Conservation (phyloP, 768 basidiomycete genomes). For the Strobilomyces dryophilus region DNA sequence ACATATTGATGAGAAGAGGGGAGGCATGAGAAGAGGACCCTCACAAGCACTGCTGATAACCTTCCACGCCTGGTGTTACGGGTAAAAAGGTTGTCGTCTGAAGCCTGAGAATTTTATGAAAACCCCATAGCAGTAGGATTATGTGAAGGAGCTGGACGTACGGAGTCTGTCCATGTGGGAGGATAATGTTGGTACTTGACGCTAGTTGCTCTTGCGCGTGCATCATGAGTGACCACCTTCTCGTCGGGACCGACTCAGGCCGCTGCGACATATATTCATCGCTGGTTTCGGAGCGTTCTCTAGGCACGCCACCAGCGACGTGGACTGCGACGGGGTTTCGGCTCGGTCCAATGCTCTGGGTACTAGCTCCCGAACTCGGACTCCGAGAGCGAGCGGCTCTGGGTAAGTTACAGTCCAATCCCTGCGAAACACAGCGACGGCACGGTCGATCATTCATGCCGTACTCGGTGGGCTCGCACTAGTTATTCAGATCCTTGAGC, state of each 20-base stretch:
- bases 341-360: slow-evolving; percentile 8
- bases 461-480: slow-evolving; percentile 20
- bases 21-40: background rate
- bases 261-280: slow-evolving; percentile 7
- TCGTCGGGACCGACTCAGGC: slow-evolving; percentile 2
- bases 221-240: slow-evolving; percentile 1
- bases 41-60: slow-evolving; percentile 14
- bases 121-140: background rate
- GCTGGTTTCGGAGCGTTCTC: slow-evolving; percentile 3
- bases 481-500: slow-evolving; percentile 2
- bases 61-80: background rate
- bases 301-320: slow-evolving; percentile 4
- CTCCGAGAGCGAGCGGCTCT: slow-evolving; percentile 20
- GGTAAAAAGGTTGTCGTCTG: background rate
- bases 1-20: background rate
- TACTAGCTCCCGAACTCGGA: slow-evolving; percentile 10
- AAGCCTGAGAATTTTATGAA: slow-evolving; percentile 5
- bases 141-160: slow-evolving; percentile 7
- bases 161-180: slow-evolving; percentile 2
- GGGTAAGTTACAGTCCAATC: slow-evolving; percentile 11
- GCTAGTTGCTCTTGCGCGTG: slow-evolving; percentile 5
- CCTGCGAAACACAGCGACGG: slow-evolving; percentile 16
- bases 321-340: slow-evolving; percentile 1
- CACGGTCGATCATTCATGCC: slow-evolving; percentile 18
- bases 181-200: background rate